Percentiles rank a stretch among this genome's conserved stretches.
phyloP scores from a whole-genome alignment of 306 rosid species.

The Vigna mungo region DNA sequence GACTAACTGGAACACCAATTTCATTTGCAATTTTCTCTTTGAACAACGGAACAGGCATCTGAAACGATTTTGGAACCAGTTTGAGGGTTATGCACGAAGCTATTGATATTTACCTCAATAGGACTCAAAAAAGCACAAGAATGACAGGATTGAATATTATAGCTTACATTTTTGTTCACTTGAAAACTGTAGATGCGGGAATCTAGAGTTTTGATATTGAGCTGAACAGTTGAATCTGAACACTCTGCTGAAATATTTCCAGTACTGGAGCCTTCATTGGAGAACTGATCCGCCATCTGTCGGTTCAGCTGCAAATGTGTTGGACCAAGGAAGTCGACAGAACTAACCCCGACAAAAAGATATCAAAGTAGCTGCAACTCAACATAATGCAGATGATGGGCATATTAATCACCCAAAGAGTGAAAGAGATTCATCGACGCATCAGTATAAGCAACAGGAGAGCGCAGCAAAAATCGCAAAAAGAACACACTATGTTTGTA shows the following conservation, averaged over 20 bases:
- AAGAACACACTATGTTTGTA: conserved; percentile 1
- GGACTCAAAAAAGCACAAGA: conserved; percentile 9
- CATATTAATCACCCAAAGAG: neutral
- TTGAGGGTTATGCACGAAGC: conserved; percentile 1
- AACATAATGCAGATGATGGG: conserved; percentile 21
- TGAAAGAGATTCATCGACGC: conserved; percentile 17
- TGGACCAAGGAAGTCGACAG: conserved; percentile 35
- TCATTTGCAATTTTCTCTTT: conserved; percentile 90
- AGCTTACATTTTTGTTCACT: conserved; percentile 79
- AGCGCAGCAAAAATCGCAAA: neutral
- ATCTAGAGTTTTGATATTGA: conserved; percentile 91
- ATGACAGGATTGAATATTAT: conserved; percentile 11
- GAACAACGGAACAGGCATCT: conserved; percentile 79
- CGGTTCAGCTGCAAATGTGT: conserved; percentile 42
- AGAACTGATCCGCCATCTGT: conserved; percentile 75
- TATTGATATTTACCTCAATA: conserved; percentile 17
- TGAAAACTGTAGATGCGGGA: conserved; percentile 77
- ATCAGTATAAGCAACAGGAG: conserved; percentile 13
- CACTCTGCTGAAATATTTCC: conserved; percentile 55
- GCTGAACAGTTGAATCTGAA: conserved; percentile 75
- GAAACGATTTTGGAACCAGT: conserved; percentile 46
- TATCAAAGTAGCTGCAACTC: conserved; percentile 40
- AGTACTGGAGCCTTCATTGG: conserved; percentile 69
- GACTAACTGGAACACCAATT: conserved; percentile 80
- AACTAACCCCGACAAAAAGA: conserved; percentile 32